Base-by-base conservation (phyloP, 108 stramenopile species). In the Discostella stelligeroides region DNA sequence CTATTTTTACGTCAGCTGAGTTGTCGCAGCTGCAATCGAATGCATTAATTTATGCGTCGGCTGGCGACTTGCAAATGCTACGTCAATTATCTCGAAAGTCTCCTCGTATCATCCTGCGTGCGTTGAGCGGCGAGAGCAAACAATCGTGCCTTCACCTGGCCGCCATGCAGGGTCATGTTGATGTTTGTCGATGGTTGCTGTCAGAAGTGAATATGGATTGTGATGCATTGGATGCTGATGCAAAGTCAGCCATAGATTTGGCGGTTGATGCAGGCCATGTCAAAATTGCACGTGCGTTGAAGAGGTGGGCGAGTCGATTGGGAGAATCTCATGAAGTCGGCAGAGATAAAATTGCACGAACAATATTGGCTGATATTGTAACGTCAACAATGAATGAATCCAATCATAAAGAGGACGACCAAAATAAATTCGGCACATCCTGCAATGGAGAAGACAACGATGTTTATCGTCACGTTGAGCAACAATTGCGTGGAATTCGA, bases 101-200 rank as follows among this genome's bases (percentile, higher is more conserved):
- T 68, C 43, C 68, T 58, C 10, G 76, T 43, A 60, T 68, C 73
- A 56, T 84, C 79, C 69, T 71, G 54, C 46, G 56, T 29, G 86
- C 86, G 13, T 24, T 50, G n/a, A 79, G 89, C 78, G 21, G 55
- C 10, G 51, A 39, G 28, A 34, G 63, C 9, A 42, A 51, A 23
- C 68, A 72, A 41, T 57, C 82, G 1, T 87, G 85, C 55, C 65
- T 91, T 10, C 90, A 91, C 58, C 61, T 91, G 7, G 88, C 90
- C 34, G 90, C 77, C 8, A 42, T 46, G 14, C 48, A 58, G 24
- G 86, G 86, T 7, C 88, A 89, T 46, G 17, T 59, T 24, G 43
- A 67, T 20, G 73, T 70, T 55, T 87, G 86, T 59, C 60, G 70
- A 12, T 91, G 87, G 87, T 60, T 91, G 9, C 58, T 89, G 11